phyloP scores from a whole-genome alignment of 768 basidiomycete genomes.

The Leccinellum rugosiceps region DNA sequence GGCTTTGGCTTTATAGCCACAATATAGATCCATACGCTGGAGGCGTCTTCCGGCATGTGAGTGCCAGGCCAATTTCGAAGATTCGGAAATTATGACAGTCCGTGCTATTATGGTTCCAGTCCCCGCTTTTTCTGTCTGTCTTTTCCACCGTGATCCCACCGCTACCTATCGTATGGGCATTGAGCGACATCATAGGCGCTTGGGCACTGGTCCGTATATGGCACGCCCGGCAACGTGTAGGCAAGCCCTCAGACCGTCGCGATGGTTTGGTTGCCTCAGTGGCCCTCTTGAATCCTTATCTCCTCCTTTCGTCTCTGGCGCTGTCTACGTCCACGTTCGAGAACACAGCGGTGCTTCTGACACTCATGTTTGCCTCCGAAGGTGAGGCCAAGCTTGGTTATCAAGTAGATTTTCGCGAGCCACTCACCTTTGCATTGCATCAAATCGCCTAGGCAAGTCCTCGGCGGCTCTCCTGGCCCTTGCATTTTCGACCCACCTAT shows the following conservation, averaged over 20 bases:
- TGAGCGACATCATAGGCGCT: constrained; percentile 64
- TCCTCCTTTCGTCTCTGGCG: constrained; percentile 74
- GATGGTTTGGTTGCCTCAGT: constrained; percentile 61
- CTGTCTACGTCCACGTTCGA: constrained; percentile 82
- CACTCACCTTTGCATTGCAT: background rate
- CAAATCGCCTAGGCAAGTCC: constrained; percentile 45
- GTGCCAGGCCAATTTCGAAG: constrained; percentile 22
- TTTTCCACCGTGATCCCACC: constrained; percentile 70
- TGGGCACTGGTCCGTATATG: constrained; percentile 68
- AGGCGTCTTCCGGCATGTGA: constrained; percentile 81
- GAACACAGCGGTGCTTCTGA: constrained; percentile 63
- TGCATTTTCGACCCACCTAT: constrained; percentile 69
- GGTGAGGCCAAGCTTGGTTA: constrained; percentile 39
- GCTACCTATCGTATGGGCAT: constrained; percentile 65
- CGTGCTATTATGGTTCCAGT: constrained; percentile 42
- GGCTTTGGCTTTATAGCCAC: constrained; percentile 74
- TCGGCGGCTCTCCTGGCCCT: constrained; percentile 61
- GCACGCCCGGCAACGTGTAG: constrained; percentile 55
- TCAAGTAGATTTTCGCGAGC: background rate
- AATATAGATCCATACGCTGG: constrained; percentile 87
- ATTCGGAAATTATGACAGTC: background rate
- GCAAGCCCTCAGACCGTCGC: constrained; percentile 38
- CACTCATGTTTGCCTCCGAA: constrained; percentile 68
- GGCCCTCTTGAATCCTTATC: constrained; percentile 88
- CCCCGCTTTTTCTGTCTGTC: constrained; percentile 71